A percentile compares a stretch with the other conserved stretches of the same genome.
Evolutionary conservation across 2,329 filamentous ascomycete species (phyloP).

Genomic region (Alternaria sp.): DNA sequence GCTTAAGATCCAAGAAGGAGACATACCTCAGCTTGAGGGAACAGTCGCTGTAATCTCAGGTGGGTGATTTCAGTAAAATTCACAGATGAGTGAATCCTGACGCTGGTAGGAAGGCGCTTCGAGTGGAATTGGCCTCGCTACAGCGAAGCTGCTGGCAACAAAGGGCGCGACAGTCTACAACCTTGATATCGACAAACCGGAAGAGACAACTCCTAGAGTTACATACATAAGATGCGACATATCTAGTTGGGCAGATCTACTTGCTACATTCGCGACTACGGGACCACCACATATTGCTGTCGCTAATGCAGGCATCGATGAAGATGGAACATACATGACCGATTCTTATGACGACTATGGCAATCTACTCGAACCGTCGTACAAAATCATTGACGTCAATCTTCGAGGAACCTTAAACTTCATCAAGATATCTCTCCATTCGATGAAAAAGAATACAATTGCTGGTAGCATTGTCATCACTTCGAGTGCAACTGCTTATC

Average conservation of each 20-base stretch:
- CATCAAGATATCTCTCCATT: conserved; percentile 44
- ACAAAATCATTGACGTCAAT: conserved; percentile 49
- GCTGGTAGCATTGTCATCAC: conserved; percentile 52
- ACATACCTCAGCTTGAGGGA: not conserved
- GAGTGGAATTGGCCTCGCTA: not conserved
- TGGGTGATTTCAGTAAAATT: not conserved
- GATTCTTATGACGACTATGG: conserved; percentile 42
- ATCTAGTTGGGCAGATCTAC: not conserved
- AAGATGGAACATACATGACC: conserved; percentile 40
- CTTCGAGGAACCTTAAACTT: conserved; percentile 42
- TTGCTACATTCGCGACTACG: not conserved
- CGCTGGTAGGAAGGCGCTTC: conserved; percentile 1
- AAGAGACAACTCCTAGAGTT: not conserved
- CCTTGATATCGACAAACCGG: not conserved
- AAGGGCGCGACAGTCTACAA: not conserved
- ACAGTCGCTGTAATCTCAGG: not conserved
- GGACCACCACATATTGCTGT: conserved; percentile 36
- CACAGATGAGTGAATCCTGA: not conserved
- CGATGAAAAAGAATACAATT: conserved; percentile 29
- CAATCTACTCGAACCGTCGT: conserved; percentile 37
- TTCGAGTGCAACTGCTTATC: conserved; percentile 49
- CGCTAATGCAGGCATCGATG: conserved; percentile 48
- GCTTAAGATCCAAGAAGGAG: not conserved
- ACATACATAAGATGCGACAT: not conserved
- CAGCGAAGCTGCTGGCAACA: not conserved